Evolutionary conservation across 306 rosid genomes (phyloP).

Genomic region (Chamaecrista fasciculata): DNA sequence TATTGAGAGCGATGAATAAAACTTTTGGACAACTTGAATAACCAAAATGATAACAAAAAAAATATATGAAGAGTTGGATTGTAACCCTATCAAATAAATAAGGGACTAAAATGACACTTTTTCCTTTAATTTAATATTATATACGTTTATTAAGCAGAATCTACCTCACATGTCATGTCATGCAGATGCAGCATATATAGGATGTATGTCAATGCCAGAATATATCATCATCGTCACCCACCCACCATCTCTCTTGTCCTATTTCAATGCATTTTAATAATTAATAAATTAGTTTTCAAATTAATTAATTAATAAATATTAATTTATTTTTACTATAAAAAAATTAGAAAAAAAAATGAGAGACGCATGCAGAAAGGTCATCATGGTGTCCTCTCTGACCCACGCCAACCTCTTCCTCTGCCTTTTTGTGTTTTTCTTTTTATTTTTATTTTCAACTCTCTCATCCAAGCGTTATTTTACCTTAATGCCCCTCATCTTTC

Average conservation of each 20-base stretch:
- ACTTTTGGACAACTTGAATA: too few species aligned
- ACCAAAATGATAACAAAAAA: too few species aligned
- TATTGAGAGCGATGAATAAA: too few species aligned
- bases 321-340: conserved; percentile 15
- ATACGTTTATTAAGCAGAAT: too few species aligned
- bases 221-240: neutral
- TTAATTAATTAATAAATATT: neutral
- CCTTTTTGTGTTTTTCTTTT: neutral
- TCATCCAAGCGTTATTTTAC: conserved; percentile 39
- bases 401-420: conserved; percentile 9
- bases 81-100: too few species aligned
- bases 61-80: too few species aligned
- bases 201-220: neutral
- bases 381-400: conserved; percentile 62
- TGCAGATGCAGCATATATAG: neutral
- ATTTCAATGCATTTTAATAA: neutral
- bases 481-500: conserved; percentile 29
- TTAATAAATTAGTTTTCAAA: neutral
- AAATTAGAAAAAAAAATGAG: conserved; percentile 46
- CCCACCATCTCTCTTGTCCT: neutral
- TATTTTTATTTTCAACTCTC: conserved; percentile 22
- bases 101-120: too few species aligned
- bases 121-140: too few species aligned
- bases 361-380: conserved; percentile 87
- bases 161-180: neutral